Conservation (phyloP, 768 basidiomycete species). For the Mycena rosella region DNA sequence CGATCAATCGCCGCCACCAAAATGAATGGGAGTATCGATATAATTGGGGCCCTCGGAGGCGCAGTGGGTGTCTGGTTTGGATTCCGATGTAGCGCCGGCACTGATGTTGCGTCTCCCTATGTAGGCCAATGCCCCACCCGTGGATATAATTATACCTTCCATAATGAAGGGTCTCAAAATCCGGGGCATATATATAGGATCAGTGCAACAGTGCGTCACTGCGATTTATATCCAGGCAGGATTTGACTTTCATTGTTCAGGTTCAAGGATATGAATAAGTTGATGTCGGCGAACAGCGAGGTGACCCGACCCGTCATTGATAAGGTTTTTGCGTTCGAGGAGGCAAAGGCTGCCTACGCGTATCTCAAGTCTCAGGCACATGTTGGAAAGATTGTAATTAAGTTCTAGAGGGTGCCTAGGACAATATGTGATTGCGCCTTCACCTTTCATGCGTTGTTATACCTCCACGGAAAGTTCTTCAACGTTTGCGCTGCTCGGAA, state of each 20-base stretch:
- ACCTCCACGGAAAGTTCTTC: too few relatives aligned
- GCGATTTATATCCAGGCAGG: not conserved
- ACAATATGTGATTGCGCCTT: too few relatives aligned
- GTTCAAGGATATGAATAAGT: slow-evolving; percentile 61
- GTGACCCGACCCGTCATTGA: slow-evolving; percentile 61
- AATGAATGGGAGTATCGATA: slow-evolving; percentile 47
- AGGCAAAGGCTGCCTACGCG: slow-evolving; percentile 58
- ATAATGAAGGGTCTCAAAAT: slow-evolving; percentile 49
- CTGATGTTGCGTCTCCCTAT: too few relatives aligned
- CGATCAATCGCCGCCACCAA: slow-evolving; percentile 44
- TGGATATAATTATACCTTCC: slow-evolving; percentile 44
- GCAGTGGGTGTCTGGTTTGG: too few relatives aligned
- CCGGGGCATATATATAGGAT: slow-evolving; percentile 61
- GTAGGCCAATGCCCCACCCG: slow-evolving; percentile 38
- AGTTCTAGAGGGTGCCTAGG: too few relatives aligned
- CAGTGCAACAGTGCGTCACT: slow-evolving; percentile 54
- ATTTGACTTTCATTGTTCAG: slow-evolving; percentile 36
- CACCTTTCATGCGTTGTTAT: too few relatives aligned
- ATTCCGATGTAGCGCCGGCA: slow-evolving; percentile 3
- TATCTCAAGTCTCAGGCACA: slow-evolving; percentile 61
- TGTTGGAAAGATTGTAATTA: slow-evolving; percentile 66
- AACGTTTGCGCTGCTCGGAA: too few relatives aligned
- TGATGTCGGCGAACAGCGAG: slow-evolving; percentile 49
- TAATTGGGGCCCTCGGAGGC: slow-evolving; percentile 51
- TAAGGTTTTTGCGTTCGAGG: slow-evolving; percentile 63